These are phyloP conservation scores for Escovopsis sp. DNA, from an alignment of 2,329 filamentous ascomycete species.

Conservation along the genomic window DNA sequence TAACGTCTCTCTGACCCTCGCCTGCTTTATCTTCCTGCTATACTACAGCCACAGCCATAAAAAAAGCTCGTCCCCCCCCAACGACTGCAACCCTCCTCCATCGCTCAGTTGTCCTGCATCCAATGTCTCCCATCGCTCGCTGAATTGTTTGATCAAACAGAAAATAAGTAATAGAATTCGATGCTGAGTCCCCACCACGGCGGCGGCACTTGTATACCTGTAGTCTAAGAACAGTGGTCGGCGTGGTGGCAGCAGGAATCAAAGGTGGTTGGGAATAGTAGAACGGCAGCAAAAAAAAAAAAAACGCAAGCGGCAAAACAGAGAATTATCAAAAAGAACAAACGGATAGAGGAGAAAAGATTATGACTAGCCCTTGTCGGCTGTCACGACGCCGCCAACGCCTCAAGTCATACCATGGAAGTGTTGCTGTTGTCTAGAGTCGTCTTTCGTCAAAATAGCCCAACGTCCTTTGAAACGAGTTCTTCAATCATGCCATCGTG, in stretches of 20 bases:
- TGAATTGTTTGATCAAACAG: no score
- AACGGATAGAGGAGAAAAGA: background rate
- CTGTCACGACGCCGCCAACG: constrained; percentile 9
- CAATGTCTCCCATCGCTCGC: no score
- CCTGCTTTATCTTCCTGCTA: no score
- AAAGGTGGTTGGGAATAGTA: background rate
- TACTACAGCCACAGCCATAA: no score
- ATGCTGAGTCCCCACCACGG: background rate
- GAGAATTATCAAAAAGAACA: background rate
- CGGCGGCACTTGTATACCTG: background rate
- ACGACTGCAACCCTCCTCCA: no score
- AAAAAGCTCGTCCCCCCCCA: no score
- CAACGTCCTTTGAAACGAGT: constrained; percentile 3
- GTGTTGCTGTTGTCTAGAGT: constrained; percentile 3
- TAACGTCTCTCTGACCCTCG: no score
- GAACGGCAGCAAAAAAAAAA: background rate
- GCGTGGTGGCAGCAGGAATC: background rate
- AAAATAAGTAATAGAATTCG: background rate
- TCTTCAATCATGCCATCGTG: constrained; percentile 12
- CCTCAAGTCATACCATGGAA: constrained; percentile 5
- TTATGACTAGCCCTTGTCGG: constrained; percentile 6
- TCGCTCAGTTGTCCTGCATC: no score
- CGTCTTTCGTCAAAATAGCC: background rate
- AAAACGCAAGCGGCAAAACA: background rate
- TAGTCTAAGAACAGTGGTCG: background rate